phyloP scores from a whole-genome alignment of 768 basidiomycete genomes.

The Amylocystis lapponica region DNA sequence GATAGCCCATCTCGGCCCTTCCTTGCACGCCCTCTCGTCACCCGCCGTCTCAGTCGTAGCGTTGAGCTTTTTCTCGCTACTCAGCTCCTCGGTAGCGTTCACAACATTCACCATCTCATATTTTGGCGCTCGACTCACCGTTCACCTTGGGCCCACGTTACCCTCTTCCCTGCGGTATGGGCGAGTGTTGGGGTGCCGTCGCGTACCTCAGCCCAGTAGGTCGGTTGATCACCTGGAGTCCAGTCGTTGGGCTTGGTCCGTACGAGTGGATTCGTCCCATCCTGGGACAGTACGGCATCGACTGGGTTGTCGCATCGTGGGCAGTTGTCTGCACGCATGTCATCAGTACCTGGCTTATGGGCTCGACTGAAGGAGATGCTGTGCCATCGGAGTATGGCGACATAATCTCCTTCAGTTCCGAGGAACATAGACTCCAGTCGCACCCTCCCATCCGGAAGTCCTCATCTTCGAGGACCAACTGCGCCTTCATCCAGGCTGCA shows the following conservation, averaged over 20 bases:
- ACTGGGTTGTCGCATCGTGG: slow-evolving; percentile 77
- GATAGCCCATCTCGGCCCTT: slow-evolving; percentile 22
- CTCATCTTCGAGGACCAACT: slow-evolving; percentile 7
- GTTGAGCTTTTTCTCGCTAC: slow-evolving; percentile 35
- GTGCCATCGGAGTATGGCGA: neutral
- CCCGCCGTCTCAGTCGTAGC: slow-evolving; percentile 41
- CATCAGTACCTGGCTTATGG: slow-evolving; percentile 54
- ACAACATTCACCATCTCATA: slow-evolving; percentile 30
- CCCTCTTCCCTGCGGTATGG: slow-evolving; percentile 70
- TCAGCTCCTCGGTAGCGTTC: slow-evolving; percentile 32
- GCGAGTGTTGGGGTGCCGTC: slow-evolving; percentile 50
- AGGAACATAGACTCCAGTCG: slow-evolving; percentile 3
- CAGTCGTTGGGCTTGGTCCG: slow-evolving; percentile 42
- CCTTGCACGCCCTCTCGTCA: slow-evolving; percentile 49
- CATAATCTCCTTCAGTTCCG: slow-evolving; percentile 9
- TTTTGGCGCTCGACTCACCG: slow-evolving; percentile 31
- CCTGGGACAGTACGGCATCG: slow-evolving; percentile 54
- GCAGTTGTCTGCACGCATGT: slow-evolving; percentile 57
- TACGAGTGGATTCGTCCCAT: slow-evolving; percentile 63
- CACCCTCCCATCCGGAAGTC: neutral
- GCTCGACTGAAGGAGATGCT: slow-evolving; percentile 15
- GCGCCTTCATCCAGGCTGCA: slow-evolving; percentile 31
- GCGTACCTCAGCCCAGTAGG: slow-evolving; percentile 63
- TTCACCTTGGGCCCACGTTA: slow-evolving; percentile 37
- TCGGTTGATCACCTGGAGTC: slow-evolving; percentile 67